Evolutionary conservation across 2,329 filamentous ascomycete species (phyloP).

Genomic region (Exophiala sideris): DNA sequence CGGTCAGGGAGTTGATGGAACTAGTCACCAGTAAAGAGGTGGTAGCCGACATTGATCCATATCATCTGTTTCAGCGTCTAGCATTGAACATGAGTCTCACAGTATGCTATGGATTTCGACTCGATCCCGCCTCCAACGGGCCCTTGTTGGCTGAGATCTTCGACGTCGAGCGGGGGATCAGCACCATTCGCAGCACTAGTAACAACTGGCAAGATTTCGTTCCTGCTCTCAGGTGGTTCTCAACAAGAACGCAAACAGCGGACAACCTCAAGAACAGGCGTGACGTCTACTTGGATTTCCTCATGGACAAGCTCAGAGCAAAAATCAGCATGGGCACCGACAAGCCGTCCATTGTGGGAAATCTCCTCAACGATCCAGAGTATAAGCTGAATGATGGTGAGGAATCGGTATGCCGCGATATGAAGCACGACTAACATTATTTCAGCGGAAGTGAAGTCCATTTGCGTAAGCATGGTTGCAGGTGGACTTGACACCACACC

Average conservation of each 20-base stretch:
- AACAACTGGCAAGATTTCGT: slow-evolving; percentile 85
- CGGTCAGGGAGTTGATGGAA: slow-evolving; percentile 66
- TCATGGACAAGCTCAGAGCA: slow-evolving; percentile 58
- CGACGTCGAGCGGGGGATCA: slow-evolving; percentile 69
- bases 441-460: slow-evolving; percentile 70
- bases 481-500: slow-evolving; percentile 81
- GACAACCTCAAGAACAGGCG: slow-evolving; percentile 63
- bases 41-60: slow-evolving; percentile 62
- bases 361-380: slow-evolving; percentile 67
- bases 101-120: slow-evolving; percentile 74
- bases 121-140: slow-evolving; percentile 65
- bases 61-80: slow-evolving; percentile 69
- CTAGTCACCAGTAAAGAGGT: slow-evolving; percentile 60
- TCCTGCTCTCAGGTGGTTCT: slow-evolving; percentile 65
- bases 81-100: slow-evolving; percentile 74
- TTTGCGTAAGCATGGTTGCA: slow-evolving; percentile 77
- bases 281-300: slow-evolving; percentile 60
- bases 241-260: slow-evolving; percentile 56
- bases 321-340: slow-evolving; percentile 60
- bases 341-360: slow-evolving; percentile 65
- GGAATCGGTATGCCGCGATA: neutral
- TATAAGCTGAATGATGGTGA: slow-evolving; percentile 61
- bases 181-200: slow-evolving; percentile 71
- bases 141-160: slow-evolving; percentile 69
- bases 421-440: neutral